These are phyloP conservation scores for Cutaneotrichosporon dermatis DNA, from an alignment of 1,284 basidiomycete species.

Conservation along the genomic window DNA sequence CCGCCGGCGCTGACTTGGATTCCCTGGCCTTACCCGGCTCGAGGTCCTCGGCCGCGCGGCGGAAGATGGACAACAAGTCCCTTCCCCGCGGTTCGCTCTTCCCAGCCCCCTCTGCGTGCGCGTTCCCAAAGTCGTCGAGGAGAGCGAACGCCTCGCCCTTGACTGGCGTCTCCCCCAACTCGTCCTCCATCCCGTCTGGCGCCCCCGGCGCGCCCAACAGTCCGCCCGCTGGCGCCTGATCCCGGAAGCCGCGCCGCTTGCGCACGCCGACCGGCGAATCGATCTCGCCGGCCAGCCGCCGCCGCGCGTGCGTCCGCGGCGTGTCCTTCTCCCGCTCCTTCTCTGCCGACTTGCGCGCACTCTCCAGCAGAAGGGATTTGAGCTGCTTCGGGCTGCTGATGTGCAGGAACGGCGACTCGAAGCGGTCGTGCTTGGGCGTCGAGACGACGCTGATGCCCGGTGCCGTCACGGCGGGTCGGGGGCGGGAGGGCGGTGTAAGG, in stretches of 20 bases:
- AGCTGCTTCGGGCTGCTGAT: constrained; percentile 39
- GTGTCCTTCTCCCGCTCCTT: constrained; percentile 23
- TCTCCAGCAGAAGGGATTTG: constrained; percentile 33
- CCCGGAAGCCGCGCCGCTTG: too few relatives aligned
- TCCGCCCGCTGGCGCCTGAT: too few relatives aligned
- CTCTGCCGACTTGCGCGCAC: constrained; percentile 11
- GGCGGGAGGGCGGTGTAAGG: too few relatives aligned
- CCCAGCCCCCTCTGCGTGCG: neutral
- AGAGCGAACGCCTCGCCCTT: constrained; percentile 12
- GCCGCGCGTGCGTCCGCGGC: constrained; percentile 45
- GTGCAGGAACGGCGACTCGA: constrained; percentile 39
- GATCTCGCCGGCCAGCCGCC: constrained; percentile 43
- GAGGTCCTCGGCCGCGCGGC: constrained; percentile 2
- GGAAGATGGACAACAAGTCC: constrained; percentile 17
- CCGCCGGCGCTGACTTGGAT: too few relatives aligned
- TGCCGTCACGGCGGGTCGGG: too few relatives aligned
- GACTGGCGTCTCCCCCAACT: constrained; percentile 16
- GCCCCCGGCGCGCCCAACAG: too few relatives aligned
- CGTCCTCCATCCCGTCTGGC: constrained; percentile 10
- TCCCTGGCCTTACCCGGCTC: too few relatives aligned
- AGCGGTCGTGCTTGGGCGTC: neutral
- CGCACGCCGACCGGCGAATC: constrained; percentile 35
- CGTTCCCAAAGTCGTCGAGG: constrained; percentile 1
- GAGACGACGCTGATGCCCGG: neutral
- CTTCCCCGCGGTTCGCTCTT: neutral